Evolutionary conservation across 164 flowering plant species (phyloP).

Genomic region (Brasenia schreberi): DNA sequence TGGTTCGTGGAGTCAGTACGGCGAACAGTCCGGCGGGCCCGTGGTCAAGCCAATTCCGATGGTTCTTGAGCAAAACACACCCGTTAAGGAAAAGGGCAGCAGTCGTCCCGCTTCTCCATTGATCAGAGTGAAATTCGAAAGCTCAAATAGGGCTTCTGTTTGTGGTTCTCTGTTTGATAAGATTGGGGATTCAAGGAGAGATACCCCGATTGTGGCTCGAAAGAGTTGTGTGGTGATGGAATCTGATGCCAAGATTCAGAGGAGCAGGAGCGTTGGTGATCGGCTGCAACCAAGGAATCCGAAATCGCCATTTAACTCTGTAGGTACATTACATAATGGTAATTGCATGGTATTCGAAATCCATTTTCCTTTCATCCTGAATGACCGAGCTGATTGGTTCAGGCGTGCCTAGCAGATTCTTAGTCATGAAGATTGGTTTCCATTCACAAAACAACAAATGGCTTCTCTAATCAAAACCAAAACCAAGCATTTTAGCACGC

Average conservation of each 20-base stretch:
- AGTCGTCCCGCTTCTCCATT: conserved; percentile 12
- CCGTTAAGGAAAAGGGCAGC: conserved; percentile 32
- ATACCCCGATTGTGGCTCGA: conserved; percentile 39
- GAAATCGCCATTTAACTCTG: conserved; percentile 57
- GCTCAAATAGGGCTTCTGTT: conserved; percentile 42
- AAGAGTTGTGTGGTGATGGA: conserved; percentile 50
- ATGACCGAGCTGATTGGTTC: no score
- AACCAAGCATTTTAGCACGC: no score
- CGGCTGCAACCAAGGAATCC: conserved; percentile 39
- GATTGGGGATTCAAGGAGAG: conserved; percentile 39
- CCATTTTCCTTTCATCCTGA: no score
- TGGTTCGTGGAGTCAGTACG: conserved; percentile 61
- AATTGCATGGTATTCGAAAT: no score
- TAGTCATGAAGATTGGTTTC: no score
- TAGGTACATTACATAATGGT: conserved; percentile 52
- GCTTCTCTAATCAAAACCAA: no score
- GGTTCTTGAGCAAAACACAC: conserved; percentile 67
- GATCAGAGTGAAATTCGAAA: conserved; percentile 26
- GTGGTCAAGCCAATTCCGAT: conserved; percentile 49
- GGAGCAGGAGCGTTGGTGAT: conserved; percentile 74
- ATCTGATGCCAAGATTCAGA: conserved; percentile 37
- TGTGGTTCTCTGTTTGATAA: conserved; percentile 39
- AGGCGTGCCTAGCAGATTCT: no score
- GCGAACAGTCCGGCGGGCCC: conserved; percentile 26
- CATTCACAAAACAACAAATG: no score